Conservation (phyloP, 306 rosid species). For the Hippophae rhamnoides region DNA sequence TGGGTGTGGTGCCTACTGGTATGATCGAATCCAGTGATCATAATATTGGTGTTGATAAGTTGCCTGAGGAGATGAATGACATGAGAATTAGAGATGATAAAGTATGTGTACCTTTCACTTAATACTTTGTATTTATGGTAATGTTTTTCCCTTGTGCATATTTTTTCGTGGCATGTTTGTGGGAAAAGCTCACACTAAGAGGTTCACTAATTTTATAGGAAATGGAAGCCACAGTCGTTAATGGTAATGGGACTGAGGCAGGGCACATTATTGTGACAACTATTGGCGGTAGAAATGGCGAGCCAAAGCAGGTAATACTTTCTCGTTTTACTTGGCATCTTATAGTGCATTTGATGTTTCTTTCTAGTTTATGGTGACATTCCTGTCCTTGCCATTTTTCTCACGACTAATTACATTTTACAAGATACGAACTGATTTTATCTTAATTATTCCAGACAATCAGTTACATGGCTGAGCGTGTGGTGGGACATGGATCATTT, state of each 20-base stretch:
- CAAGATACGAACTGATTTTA: not conserved
- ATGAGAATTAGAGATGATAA: slow-evolving; percentile 65
- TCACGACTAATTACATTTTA: not conserved
- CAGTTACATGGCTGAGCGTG: slow-evolving; percentile 73
- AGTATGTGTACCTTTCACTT: slow-evolving; percentile 9
- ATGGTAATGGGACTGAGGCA: slow-evolving; percentile 69
- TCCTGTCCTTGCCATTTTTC: not conserved
- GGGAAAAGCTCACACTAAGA: not conserved
- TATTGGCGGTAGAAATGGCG: slow-evolving; percentile 60
- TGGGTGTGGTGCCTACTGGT: not conserved
- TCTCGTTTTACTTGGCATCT: not conserved
- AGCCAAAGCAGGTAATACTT: slow-evolving; percentile 48
- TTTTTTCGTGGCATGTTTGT: not conserved
- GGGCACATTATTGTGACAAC: slow-evolving; percentile 67
- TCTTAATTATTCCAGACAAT: slow-evolving; percentile 34
- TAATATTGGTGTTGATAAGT: slow-evolving; percentile 25
- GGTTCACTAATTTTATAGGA: slow-evolving; percentile 20
- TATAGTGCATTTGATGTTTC: not conserved
- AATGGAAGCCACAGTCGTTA: slow-evolving; percentile 46
- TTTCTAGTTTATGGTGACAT: not conserved
- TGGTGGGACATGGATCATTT: slow-evolving; percentile 62
- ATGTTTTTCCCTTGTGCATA: not conserved
- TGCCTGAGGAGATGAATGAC: slow-evolving; percentile 49
- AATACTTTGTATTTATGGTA: not conserved
- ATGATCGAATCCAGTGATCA: not conserved